Conservation (phyloP, 352 stramenopile genomes). For the Pythium periplocum region DNA sequence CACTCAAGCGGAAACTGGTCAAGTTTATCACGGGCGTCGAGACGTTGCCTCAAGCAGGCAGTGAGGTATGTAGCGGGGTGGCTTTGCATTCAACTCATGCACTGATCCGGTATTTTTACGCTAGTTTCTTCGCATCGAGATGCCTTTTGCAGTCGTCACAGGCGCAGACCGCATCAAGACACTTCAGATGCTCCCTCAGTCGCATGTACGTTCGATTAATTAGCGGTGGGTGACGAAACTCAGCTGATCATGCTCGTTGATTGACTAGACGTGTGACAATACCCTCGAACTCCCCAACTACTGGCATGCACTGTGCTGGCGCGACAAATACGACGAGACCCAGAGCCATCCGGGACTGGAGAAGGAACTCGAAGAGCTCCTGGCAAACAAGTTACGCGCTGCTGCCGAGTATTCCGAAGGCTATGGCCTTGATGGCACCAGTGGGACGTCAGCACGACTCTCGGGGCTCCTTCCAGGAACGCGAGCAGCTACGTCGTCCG, state of each 20-base stretch:
- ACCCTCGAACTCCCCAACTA: constrained; percentile 70
- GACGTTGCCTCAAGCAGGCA: constrained; percentile 50
- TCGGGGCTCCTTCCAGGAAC: constrained; percentile 12
- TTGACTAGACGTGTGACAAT: constrained; percentile 65
- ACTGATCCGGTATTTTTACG: constrained; percentile 1
- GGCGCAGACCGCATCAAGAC: constrained; percentile 33
- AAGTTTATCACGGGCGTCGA: constrained; percentile 76
- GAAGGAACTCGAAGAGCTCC: constrained; percentile 30
- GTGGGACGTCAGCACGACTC: constrained; percentile 3
- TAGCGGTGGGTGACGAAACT: constrained; percentile 1
- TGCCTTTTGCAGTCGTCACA: constrained; percentile 53
- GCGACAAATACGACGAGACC: constrained; percentile 24
- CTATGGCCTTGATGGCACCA: constrained; percentile 59
- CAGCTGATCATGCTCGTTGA: constrained; percentile 1
- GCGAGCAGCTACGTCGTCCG: no score
- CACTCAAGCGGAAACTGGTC: constrained; percentile 54
- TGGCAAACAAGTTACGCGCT: constrained; percentile 44
- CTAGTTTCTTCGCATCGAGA: constrained; percentile 74
- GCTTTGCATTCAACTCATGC: not conserved
- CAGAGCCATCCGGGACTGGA: constrained; percentile 26
- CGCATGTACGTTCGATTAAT: constrained; percentile 37
- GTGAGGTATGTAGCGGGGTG: constrained; percentile 34
- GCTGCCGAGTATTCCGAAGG: constrained; percentile 60
- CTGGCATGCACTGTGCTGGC: constrained; percentile 65
- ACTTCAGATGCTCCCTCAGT: constrained; percentile 62